Percentiles rank a stretch among this genome's conserved stretches.
Conservation (phyloP, 2,329 filamentous ascomycete species). For the Coniochaeta sp. region DNA sequence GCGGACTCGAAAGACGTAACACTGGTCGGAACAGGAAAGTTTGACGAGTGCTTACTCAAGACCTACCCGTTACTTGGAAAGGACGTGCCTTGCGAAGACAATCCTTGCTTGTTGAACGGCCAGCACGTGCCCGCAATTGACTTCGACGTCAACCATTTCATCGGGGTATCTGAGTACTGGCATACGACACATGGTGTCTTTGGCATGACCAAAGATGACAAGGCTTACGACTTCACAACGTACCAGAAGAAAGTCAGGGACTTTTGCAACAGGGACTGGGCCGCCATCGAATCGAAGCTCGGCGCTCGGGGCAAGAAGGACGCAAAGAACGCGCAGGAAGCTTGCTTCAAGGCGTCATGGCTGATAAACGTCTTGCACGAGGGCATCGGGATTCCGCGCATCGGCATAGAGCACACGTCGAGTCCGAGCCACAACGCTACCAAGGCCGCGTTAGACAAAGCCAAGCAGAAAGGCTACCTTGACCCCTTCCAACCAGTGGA, state of each 20-base stretch:
- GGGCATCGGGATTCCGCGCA: slow-evolving; percentile 84
- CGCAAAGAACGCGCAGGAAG: slow-evolving; percentile 70
- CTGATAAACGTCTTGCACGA: slow-evolving; percentile 94
- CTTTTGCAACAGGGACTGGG: slow-evolving; percentile 83
- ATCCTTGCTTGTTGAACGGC: slow-evolving; percentile 84
- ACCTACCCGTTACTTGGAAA: slow-evolving; percentile 87
- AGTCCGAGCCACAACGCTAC: slow-evolving; percentile 59
- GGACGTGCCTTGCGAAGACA: slow-evolving; percentile 72
- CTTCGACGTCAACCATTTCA: slow-evolving; percentile 94
- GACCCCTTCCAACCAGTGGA: slow-evolving; percentile 89
- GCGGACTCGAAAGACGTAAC: slow-evolving; percentile 32
- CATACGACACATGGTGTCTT: slow-evolving; percentile 97
- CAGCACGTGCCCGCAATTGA: slow-evolving; percentile 92
- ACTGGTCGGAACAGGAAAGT: slow-evolving; percentile 77
- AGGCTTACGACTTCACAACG: slow-evolving; percentile 80
- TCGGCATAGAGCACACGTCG: slow-evolving; percentile 63
- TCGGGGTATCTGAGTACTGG: slow-evolving; percentile 98
- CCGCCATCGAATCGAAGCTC: slow-evolving; percentile 61
- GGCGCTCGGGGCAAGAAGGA: slow-evolving; percentile 53
- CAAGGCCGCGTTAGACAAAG: slow-evolving; percentile 58
- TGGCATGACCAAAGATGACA: slow-evolving; percentile 60
- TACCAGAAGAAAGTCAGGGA: slow-evolving; percentile 80
- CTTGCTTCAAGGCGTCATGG: slow-evolving; percentile 98
- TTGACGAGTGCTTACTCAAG: slow-evolving; percentile 72
- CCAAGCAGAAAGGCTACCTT: slow-evolving; percentile 67